Percentiles rank a stretch among this genome's conserved stretches.
Conservation (phyloP, 768 basidiomycete species). For the Panaeolus papilionaceus region DNA sequence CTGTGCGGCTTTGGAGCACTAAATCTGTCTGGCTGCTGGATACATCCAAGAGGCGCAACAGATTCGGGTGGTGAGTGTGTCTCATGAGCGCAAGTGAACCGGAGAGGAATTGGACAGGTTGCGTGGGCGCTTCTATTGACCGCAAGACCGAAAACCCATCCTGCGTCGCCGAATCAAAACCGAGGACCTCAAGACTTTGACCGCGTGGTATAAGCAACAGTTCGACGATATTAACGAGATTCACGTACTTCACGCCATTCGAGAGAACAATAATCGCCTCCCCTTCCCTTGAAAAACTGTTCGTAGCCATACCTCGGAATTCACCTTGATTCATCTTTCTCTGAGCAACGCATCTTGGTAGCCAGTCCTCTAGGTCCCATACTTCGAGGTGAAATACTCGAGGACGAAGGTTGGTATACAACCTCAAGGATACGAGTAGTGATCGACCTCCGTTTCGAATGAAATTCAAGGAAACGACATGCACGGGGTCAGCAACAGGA, state of each 20-base stretch:
- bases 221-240: not conserved
- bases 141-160: constrained; percentile 42
- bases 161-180: constrained; percentile 42
- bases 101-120: constrained; percentile 41
- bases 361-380: constrained; percentile 53
- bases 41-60: constrained; percentile 11
- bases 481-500: constrained; percentile 30
- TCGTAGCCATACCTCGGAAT: constrained; percentile 49
- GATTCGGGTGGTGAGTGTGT: constrained; percentile 8
- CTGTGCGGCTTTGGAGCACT: constrained; percentile 40
- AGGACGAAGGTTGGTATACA: constrained; percentile 29
- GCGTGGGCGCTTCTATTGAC: constrained; percentile 37
- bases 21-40: constrained; percentile 23
- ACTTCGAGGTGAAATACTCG: constrained; percentile 51
- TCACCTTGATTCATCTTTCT: constrained; percentile 40
- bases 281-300: constrained; percentile 39
- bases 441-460: constrained; percentile 10
- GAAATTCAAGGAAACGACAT: constrained; percentile 40
- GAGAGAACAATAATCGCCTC: constrained; percentile 50
- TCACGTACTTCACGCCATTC: constrained; percentile 39
- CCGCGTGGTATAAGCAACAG: constrained; percentile 3
- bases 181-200: constrained; percentile 48
- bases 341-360: constrained; percentile 49
- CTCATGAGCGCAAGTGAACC: constrained; percentile 31
- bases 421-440: constrained; percentile 19